Conservation (phyloP, 805 yeast species). For the Cyberlindnera lachancei region DNA sequence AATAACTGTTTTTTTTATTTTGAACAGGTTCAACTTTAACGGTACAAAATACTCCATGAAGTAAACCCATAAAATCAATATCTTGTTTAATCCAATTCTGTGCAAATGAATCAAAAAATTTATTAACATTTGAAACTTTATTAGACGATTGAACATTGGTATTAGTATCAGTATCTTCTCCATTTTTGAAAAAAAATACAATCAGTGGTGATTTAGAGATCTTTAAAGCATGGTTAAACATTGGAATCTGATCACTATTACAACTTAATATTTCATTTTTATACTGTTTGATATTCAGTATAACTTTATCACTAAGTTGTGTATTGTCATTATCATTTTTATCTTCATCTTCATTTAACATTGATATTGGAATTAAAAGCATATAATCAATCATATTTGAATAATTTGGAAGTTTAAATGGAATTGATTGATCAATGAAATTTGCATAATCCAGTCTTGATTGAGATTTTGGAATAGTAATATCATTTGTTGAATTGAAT, state of each 20-base stretch:
- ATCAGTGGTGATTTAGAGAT: constrained; percentile 29
- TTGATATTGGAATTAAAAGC: constrained; percentile 30
- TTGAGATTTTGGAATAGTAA: constrained; percentile 10
- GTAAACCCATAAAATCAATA: constrained; percentile 26
- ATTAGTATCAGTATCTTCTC: constrained; percentile 3
- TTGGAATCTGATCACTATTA: constrained; percentile 18
- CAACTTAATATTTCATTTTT: too few species aligned
- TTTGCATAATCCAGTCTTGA: constrained; percentile 16
- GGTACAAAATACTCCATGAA: constrained; percentile 39
- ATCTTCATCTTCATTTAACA: too few species aligned
- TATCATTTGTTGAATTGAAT: constrained; percentile 27
- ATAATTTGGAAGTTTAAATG: constrained; percentile 31
- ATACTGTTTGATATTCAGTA: constrained; percentile 5
- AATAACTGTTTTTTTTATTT: constrained; percentile 25
- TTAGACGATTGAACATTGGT: constrained; percentile 7
- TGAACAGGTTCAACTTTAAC: constrained; percentile 16
- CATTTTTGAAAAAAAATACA: constrained; percentile 30
- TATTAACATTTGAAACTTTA: constrained; percentile 8
- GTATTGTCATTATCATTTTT: constrained; percentile 17
- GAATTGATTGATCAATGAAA: constrained; percentile 27
- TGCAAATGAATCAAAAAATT: constrained; percentile 38
- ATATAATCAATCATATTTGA: constrained; percentile 31
- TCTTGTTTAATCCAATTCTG: constrained; percentile 32
- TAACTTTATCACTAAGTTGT: constrained; percentile 5
- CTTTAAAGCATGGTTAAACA: constrained; percentile 23